Evolutionary conservation across 164 flowering plant genomes (phyloP), one percentile per base, ranked within the genome.

Genomic region (Echeveria elegans): DNA sequence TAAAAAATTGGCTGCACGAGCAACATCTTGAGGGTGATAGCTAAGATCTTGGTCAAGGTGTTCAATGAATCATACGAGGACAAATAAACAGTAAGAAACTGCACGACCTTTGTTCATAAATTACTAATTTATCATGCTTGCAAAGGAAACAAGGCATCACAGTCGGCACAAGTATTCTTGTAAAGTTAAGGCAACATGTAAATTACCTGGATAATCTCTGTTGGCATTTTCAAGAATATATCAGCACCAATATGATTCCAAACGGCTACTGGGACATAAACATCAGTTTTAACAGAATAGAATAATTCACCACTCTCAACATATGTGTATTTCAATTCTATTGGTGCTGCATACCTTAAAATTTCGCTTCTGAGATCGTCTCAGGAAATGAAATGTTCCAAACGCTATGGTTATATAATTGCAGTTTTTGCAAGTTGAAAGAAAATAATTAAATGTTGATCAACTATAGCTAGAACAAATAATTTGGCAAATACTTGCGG

Each of bases 11-110:
- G 97, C 93, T 70, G 93, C 94, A 52, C 97, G 96, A 56, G 90
- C 75, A 66, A 92, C 85, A 83, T 95, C 99, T 66, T 92, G 96
- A 24, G 99, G 97, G 79, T 92, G 68, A 77, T 92, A 95, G 74
- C 99, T 95, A 63, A 65, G 23, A 66, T 63, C 38, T 63, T 19
- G 47, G 83, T 94, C 80, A 91, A 91, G 89, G 87, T n/a, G 24
- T 47, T 64, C 69, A 48, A 37, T 37, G 52, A 36, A 34, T 34
- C 36, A 61, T 9, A 67, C 36, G 15, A 70, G 52, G 34, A 18
- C n/a, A 28, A 50, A 63, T 26, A 23, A 34, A 47, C 16, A 14
- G 53, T 15, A 26, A 7, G 36, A 40, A 32, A 18, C 1, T 23
- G 15, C 66, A 32, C 1, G 32, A 16, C 32, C 0, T 26, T 28